Percentiles rank a stretch among this genome's conserved stretches.
phyloP scores from a whole-genome alignment of 306 rosid species.

The Fragaria vesca region DNA sequence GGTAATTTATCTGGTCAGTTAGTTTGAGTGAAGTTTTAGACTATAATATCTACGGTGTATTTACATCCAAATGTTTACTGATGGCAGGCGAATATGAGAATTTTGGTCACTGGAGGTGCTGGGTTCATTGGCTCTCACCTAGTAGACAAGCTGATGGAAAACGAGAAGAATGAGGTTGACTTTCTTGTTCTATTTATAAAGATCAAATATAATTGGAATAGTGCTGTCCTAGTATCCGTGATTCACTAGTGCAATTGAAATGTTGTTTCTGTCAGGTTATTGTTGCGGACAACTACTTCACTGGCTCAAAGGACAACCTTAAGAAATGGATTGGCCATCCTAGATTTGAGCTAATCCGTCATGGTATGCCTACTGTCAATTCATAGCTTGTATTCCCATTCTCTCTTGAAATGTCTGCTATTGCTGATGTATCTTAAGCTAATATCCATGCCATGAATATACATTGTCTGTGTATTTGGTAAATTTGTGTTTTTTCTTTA shows the following conservation, averaged over 20 bases:
- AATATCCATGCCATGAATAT: background rate
- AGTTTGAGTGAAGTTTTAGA: background rate
- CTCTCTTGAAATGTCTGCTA: background rate
- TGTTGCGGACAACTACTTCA: constrained; percentile 93
- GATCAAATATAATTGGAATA: background rate
- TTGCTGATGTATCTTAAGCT: background rate
- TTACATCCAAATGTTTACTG: background rate
- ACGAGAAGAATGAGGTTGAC: constrained; percentile 89
- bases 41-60: background rate
- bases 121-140: constrained; percentile 98
- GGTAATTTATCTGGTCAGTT: constrained; percentile 21
- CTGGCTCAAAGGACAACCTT: constrained; percentile 92
- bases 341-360: constrained; percentile 95
- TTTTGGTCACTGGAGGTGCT: constrained; percentile 96
- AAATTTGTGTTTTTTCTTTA: background rate
- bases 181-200: background rate
- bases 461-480: background rate
- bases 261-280: constrained; percentile 46
- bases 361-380: constrained; percentile 49
- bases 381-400: background rate
- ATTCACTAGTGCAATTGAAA: background rate
- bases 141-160: constrained; percentile 94
- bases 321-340: constrained; percentile 97
- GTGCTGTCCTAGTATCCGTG: background rate
- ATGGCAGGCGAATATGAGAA: constrained; percentile 90